Percentiles rank a stretch among this genome's conserved stretches.
phyloP scores from a whole-genome alignment of 2,329 filamentous ascomycete species.

The Pseudofabraea citricarpa region DNA sequence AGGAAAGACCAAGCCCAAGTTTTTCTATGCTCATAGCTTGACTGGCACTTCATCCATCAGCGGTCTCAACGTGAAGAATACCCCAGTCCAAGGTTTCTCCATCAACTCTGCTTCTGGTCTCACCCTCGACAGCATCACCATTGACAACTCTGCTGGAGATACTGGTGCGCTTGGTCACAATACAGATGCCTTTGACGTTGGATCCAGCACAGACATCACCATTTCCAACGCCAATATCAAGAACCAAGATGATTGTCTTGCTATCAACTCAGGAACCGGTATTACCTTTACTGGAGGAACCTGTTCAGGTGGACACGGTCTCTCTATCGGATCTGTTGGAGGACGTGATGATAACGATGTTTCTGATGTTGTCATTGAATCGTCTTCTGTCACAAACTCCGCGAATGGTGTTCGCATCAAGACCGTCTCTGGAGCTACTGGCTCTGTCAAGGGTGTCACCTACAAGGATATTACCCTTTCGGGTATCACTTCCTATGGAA shows the following conservation, averaged over 20 bases:
- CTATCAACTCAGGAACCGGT: constrained; percentile 48
- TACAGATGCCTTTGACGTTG: constrained; percentile 51
- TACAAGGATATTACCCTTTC: constrained; percentile 48
- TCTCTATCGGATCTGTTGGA: constrained; percentile 56
- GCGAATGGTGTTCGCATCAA: constrained; percentile 53
- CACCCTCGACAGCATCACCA: constrained; percentile 43
- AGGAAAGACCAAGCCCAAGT: constrained; percentile 58
- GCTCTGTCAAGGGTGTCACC: constrained; percentile 44
- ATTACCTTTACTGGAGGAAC: constrained; percentile 24
- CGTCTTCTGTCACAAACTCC: constrained; percentile 44
- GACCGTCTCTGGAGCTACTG: constrained; percentile 45
- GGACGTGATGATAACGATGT: constrained; percentile 51
- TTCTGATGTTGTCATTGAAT: constrained; percentile 43
- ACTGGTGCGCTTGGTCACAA: constrained; percentile 38
- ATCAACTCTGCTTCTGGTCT: constrained; percentile 39
- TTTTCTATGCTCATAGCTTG: constrained; percentile 51
- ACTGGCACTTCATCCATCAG: constrained; percentile 43
- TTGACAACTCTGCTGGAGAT: constrained; percentile 54
- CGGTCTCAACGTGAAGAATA: constrained; percentile 46
- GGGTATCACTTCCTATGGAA: constrained; percentile 37
- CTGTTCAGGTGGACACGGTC: constrained; percentile 33
- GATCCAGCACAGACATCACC: constrained; percentile 38
- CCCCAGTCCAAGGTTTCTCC: constrained; percentile 48
- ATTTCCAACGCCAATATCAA: constrained; percentile 47
- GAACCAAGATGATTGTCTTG: constrained; percentile 58